Evolutionary conservation across 176 grass and related monocot species (phyloP).

Genomic region (Carex pumila): DNA sequence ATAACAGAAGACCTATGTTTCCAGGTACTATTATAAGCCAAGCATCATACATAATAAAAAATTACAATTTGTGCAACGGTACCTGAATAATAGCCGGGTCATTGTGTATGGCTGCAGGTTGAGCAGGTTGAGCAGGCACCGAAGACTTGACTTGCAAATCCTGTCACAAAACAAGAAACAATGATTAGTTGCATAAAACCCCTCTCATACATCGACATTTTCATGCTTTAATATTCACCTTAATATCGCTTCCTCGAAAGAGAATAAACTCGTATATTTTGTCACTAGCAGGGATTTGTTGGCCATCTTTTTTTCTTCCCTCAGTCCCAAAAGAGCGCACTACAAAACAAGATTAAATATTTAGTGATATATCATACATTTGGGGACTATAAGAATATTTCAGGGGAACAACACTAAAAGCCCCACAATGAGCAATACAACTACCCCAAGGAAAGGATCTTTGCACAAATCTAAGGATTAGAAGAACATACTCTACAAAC

Average conservation of each 20-base stretch:
- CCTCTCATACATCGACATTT: neutral
- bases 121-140: slow-evolving; percentile 41
- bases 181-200: neutral
- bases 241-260: slow-evolving; percentile 90
- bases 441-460: neutral
- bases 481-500: neutral
- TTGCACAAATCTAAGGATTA: slow-evolving; percentile 3
- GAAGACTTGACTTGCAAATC: slow-evolving; percentile 91
- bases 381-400: neutral
- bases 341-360: slow-evolving; percentile 22
- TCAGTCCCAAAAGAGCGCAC: slow-evolving; percentile 87
- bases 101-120: slow-evolving; percentile 47
- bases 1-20: neutral
- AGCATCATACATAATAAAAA: neutral
- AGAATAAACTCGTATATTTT: slow-evolving; percentile 94
- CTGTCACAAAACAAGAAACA: slow-evolving; percentile 36
- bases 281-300: slow-evolving; percentile 72
- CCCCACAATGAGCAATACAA: neutral
- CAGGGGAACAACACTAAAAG: neutral
- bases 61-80: neutral
- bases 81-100: slow-evolving; percentile 91
- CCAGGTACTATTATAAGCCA: neutral
- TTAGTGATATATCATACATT: slow-evolving; percentile 16
- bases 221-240: slow-evolving; percentile 34
- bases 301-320: slow-evolving; percentile 77